Evolutionary conservation across 179 eudicot species (phyloP), one percentile per base, ranked within the genome.

Genomic region (Patellifolia procumbens): DNA sequence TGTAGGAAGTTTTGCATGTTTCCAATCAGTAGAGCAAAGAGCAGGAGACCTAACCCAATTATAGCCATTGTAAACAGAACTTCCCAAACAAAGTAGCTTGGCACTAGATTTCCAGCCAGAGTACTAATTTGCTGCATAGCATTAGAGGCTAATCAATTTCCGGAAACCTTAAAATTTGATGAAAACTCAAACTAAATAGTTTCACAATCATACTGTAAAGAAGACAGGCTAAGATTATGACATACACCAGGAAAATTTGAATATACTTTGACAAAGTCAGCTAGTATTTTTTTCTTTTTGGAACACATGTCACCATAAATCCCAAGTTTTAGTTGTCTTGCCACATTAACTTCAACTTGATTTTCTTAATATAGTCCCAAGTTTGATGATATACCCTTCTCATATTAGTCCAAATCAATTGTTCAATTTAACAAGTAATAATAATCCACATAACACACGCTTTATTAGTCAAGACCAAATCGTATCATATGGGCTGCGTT

Each of bases 1-100:
- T 91, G 97, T 64, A 92, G 91, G 80, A 92, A 92, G 83, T 91
- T 92, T 81, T 92, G 97, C 94, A 92, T 92, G 76, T 91, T 91
- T 73, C 97, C 97, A 76, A 92, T 89, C 61, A 92, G 87, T 72
- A 92, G 85, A 51, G 97, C 97, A 74, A 92, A 92, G 80, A 92
- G 96, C 56, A 92, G 76, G 52, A 92, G 89, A 45, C 97, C 97
- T 49, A 91, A 80, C 74, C 96, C 97, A 75, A 89, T 79, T 46
- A 92, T 91, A 68, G 85, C 90, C 94, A 89, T 91, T 3, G 97
- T 92, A 83, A 92, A 92, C 22, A 92, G 87, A 53, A 91, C 96
- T 84, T 92, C 97, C 92, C 94, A 83, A 17, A 76, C 86, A 83
- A 85, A 89, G 83, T 89, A 91, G 85, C 97, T 92, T 51, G 97